These are phyloP conservation scores for Ulvella scutata DNA, from an alignment of 139 green algal species.

Conservation along the genomic window DNA sequence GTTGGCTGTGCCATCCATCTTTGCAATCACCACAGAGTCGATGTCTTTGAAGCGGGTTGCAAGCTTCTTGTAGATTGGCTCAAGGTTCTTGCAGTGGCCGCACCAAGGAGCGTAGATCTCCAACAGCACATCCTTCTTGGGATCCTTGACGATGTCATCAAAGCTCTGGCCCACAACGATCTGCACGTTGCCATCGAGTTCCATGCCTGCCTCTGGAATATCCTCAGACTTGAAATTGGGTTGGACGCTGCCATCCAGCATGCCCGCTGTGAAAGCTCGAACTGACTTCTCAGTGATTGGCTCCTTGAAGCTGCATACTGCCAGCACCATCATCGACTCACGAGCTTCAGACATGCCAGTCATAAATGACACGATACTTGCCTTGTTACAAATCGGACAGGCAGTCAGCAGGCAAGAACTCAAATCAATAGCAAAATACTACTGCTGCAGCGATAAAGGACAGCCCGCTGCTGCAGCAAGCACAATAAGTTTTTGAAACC, in stretches of 20 bases:
- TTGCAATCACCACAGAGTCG: constrained; percentile 51
- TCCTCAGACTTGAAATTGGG: constrained; percentile 37
- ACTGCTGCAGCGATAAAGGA: background rate
- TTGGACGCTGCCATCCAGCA: constrained; percentile 36
- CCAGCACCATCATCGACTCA: no score
- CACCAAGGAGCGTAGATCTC: constrained; percentile 81
- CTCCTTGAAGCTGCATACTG: background rate
- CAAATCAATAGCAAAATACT: no score
- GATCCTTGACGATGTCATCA: constrained; percentile 40
- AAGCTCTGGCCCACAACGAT: constrained; percentile 60
- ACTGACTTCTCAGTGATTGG: constrained; percentile 23
- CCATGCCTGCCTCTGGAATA: constrained; percentile 30
- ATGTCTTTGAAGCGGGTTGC: constrained; percentile 60
- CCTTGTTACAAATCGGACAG: no score
- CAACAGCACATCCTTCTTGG: constrained; percentile 50
- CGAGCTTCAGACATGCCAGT: no score
- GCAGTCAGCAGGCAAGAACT: no score
- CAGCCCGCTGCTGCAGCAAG: background rate
- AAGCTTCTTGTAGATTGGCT: constrained; percentile 70
- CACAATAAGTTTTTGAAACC: background rate
- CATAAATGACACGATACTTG: no score
- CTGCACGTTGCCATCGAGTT: constrained; percentile 20
- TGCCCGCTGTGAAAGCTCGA: constrained; percentile 25
- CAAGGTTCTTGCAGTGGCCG: constrained; percentile 74
- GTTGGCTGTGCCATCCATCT: constrained; percentile 68